Evolutionary conservation across 1,139 yeast genomes (phyloP).

Genomic region (Yamadazyma diospyri): DNA sequence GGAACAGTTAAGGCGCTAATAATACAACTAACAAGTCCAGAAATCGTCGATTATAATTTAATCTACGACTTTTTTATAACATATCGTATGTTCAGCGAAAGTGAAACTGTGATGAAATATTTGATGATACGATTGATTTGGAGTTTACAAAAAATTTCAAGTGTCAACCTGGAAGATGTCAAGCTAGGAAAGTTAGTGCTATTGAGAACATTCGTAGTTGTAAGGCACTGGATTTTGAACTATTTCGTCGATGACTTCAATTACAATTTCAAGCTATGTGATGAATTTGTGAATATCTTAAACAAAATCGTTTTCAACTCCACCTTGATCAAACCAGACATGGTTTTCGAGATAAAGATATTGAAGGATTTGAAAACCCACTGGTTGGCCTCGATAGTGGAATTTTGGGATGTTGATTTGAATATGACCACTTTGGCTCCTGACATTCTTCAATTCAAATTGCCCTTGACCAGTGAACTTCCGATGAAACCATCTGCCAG

Average conservation of each 20-base stretch:
- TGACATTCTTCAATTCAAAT: conserved; percentile 20
- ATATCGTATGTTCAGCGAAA: conserved; percentile 65
- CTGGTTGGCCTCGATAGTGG: conserved; percentile 34
- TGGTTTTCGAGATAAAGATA: conserved; percentile 40
- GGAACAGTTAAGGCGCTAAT: conserved; percentile 54
- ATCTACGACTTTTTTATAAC: conserved; percentile 84
- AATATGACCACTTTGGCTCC: conserved; percentile 20
- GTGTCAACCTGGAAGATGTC: conserved; percentile 27
- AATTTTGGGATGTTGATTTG: conserved; percentile 31
- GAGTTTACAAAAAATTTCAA: conserved; percentile 55
- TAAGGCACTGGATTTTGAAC: conserved; percentile 86
- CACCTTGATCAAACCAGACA: conserved; percentile 20
- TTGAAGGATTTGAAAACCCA: conserved; percentile 43
- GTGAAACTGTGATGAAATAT: conserved; percentile 55
- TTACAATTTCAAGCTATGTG: conserved; percentile 43
- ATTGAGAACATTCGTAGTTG: conserved; percentile 81
- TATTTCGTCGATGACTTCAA: conserved; percentile 71
- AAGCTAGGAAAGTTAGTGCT: conserved; percentile 64
- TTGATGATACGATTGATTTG: conserved; percentile 67
- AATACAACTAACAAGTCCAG: conserved; percentile 75
- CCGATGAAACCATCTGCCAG: conserved; percentile 6
- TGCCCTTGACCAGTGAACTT: conserved; percentile 30
- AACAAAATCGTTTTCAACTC: conserved; percentile 43
- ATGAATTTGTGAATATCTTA: conserved; percentile 43
- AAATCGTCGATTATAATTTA: conserved; percentile 70